phyloP scores from a whole-genome alignment of 1,284 basidiomycete genomes.

The Ganoderma lucidum region DNA sequence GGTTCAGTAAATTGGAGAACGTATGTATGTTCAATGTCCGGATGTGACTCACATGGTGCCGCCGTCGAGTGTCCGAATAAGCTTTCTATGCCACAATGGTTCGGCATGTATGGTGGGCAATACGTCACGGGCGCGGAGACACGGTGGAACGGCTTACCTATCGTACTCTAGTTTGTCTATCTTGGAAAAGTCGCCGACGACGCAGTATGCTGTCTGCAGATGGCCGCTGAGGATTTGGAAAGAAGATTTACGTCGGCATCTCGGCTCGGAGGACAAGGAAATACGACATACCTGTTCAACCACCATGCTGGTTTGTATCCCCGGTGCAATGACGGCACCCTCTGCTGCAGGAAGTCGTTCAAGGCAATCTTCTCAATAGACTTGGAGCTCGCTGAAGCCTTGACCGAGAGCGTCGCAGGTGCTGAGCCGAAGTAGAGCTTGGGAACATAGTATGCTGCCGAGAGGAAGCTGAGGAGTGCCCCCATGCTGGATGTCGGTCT shows the following conservation, averaged over 20 bases:
- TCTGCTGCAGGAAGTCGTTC: conserved; percentile 59
- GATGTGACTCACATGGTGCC: conserved; percentile 67
- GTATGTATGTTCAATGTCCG: conserved; percentile 7
- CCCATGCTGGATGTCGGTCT: conserved; percentile 39
- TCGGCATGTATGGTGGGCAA: conserved; percentile 19
- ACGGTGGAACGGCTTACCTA: conserved; percentile 51
- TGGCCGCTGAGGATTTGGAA: conserved; percentile 60
- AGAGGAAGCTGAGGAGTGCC: conserved; percentile 39
- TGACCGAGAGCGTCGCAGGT: conserved; percentile 49
- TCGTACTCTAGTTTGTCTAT: conserved; percentile 77
- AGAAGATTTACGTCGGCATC: background rate
- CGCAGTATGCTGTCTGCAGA: conserved; percentile 76
- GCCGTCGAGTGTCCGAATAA: conserved; percentile 70
- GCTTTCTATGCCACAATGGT: conserved; percentile 48
- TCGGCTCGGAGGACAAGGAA: background rate
- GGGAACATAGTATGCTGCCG: conserved; percentile 34
- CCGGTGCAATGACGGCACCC: conserved; percentile 64
- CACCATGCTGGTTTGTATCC: conserved; percentile 73
- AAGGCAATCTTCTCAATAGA: conserved; percentile 50
- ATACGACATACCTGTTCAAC: conserved; percentile 63
- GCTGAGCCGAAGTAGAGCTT: conserved; percentile 47
- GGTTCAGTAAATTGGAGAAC: conserved; percentile 3
- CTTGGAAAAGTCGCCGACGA: conserved; percentile 76
- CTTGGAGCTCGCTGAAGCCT: conserved; percentile 46
- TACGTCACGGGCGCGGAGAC: conserved; percentile 13